A percentile compares a stretch with the other conserved stretches of the same genome.
Conservation (phyloP, 352 stramenopile species). For the Globisporangium canariense region DNA sequence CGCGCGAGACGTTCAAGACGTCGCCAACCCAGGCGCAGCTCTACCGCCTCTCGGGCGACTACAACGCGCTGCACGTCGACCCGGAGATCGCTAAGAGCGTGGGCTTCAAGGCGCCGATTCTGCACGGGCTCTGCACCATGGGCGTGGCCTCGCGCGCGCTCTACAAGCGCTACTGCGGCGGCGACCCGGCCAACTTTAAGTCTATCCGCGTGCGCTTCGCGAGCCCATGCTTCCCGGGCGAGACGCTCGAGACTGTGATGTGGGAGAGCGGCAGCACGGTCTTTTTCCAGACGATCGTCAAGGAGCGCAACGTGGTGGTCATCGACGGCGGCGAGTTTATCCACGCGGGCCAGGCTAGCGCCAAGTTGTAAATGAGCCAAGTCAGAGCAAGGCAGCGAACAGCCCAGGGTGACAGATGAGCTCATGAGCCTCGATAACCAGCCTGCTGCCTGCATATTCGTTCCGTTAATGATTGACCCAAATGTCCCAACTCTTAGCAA, state of each 20-base stretch:
- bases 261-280: constrained; percentile 60
- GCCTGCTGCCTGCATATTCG: not conserved
- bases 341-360: constrained; percentile 21
- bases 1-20: constrained; percentile 60
- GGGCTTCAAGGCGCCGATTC: constrained; percentile 83
- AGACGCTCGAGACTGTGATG: constrained; percentile 86
- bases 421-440: not conserved
- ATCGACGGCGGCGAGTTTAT: constrained; percentile 81
- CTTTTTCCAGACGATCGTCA: constrained; percentile 69
- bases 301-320: constrained; percentile 73
- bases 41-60: constrained; percentile 94
- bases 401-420: not conserved
- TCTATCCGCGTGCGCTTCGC: constrained; percentile 87
- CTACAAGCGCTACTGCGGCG: constrained; percentile 75
- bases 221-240: constrained; percentile 81
- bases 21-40: constrained; percentile 79
- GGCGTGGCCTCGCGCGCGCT: constrained; percentile 79
- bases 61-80: constrained; percentile 94
- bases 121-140: constrained; percentile 94
- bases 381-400: not conserved
- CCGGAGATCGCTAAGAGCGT: constrained; percentile 72
- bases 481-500: not conserved
- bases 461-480: not conserved
- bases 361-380: constrained; percentile 15
- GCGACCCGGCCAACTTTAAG: constrained; percentile 71